Percentiles rank a stretch among this genome's conserved stretches.
Conservation (phyloP, 306 rosid genomes). For the Vigna trinervia region DNA sequence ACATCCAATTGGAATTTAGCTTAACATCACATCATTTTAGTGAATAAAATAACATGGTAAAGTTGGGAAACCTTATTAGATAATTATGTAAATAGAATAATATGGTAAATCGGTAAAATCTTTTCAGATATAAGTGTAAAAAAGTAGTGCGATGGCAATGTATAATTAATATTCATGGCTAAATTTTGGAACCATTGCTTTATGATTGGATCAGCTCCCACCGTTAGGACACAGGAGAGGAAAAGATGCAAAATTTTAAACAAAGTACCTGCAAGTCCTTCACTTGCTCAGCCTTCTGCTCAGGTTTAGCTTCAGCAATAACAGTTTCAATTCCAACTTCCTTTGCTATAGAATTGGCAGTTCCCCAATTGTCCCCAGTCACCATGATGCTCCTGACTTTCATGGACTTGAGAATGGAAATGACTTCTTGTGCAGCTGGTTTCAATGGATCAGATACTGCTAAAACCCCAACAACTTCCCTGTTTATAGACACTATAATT, state of each 20-base stretch:
- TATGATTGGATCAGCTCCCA: too few species aligned
- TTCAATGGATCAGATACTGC: constrained; percentile 88
- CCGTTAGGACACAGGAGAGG: too few species aligned
- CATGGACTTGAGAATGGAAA: constrained; percentile 86
- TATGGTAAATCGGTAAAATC: too few species aligned
- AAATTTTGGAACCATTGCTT: too few species aligned
- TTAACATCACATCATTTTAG: not conserved
- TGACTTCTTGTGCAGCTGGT: constrained; percentile 75
- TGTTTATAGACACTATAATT: constrained; percentile 67
- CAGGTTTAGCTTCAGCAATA: constrained; percentile 82
- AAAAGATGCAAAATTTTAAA: not conserved
- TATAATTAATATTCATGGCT: too few species aligned
- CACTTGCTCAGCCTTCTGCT: constrained; percentile 74
- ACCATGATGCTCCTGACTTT: constrained; percentile 76
- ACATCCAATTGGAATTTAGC: not conserved
- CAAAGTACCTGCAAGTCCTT: constrained; percentile 73
- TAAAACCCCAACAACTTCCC: constrained; percentile 68
- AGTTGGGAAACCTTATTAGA: not conserved
- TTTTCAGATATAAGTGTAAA: too few species aligned
- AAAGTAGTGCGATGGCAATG: too few species aligned
- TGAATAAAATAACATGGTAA: not conserved
- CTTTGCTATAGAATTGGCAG: constrained; percentile 80
- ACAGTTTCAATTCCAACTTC: constrained; percentile 81
- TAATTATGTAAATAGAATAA: too few species aligned
- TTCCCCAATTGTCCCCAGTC: constrained; percentile 93